phyloP scores from a whole-genome alignment of 2,329 filamentous ascomycete genomes.

The Sclerotinia borealis region DNA sequence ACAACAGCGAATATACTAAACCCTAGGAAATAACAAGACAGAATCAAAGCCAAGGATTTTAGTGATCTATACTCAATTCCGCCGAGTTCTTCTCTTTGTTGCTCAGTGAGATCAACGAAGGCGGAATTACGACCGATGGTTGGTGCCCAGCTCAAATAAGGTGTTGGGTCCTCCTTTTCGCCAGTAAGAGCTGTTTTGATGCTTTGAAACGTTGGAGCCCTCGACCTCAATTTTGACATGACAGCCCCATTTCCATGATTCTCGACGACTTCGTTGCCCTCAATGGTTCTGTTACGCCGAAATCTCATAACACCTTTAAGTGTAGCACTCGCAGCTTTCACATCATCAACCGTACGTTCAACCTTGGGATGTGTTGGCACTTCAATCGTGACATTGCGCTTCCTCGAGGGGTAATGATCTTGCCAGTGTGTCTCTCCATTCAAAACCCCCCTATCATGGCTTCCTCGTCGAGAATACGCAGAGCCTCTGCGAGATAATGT shows the following conservation, averaged over 20 bases:
- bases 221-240: slow-evolving; percentile 12
- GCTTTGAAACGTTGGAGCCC: slow-evolving; percentile 46
- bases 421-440: slow-evolving; percentile 28
- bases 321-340: slow-evolving; percentile 20
- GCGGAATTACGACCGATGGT: slow-evolving; percentile 90
- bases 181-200: slow-evolving; percentile 42
- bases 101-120: slow-evolving; percentile 80
- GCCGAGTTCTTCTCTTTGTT: slow-evolving; percentile 89
- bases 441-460: slow-evolving; percentile 8
- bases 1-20: slow-evolving; percentile 74
- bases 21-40: slow-evolving; percentile 74
- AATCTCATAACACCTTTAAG: slow-evolving; percentile 34
- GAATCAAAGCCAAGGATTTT: slow-evolving; percentile 74
- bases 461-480: slow-evolving; percentile 14
- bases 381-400: slow-evolving; percentile 29
- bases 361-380: slow-evolving; percentile 12
- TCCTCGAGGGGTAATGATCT: slow-evolving; percentile 14
- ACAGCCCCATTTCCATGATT: slow-evolving; percentile 29
- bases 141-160: slow-evolving; percentile 90
- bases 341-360: slow-evolving; percentile 31
- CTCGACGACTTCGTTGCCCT: slow-evolving; percentile 29
- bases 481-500: slow-evolving; percentile 20
- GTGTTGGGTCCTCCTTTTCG: slow-evolving; percentile 54
- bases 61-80: slow-evolving; percentile 94
- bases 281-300: slow-evolving; percentile 38